Conservation (phyloP, 768 basidiomycete species). For the Rhizopogon roseolus region DNA sequence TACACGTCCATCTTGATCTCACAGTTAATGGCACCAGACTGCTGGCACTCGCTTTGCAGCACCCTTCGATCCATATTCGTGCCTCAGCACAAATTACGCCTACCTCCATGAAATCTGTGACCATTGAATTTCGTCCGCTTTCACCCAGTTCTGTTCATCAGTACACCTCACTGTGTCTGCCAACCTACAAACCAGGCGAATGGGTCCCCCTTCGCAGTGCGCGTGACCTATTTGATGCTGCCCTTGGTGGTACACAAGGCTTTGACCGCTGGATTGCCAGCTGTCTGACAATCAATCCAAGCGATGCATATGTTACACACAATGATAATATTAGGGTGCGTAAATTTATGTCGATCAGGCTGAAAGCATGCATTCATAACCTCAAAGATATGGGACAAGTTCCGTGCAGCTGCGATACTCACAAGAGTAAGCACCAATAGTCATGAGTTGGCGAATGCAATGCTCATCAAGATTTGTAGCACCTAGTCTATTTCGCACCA, state of each 20-base stretch:
- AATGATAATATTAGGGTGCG: conserved; percentile 63
- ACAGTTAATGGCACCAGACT: conserved; percentile 54
- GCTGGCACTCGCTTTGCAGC: conserved; percentile 47
- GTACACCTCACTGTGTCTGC: conserved; percentile 28
- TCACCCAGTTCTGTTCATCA: conserved; percentile 20
- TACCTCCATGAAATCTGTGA: conserved; percentile 34
- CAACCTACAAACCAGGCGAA: conserved; percentile 34
- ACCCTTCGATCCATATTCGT: conserved; percentile 60
- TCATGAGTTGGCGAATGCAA: neutral
- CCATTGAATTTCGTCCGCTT: conserved; percentile 53
- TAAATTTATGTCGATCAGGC: neutral
- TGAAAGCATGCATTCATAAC: neutral
- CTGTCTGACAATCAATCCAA: conserved; percentile 61
- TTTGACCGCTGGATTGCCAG: conserved; percentile 66
- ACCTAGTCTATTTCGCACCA: conserved; percentile 44
- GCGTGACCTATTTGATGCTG: conserved; percentile 42
- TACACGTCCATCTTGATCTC: conserved; percentile 75
- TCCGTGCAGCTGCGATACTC: conserved; percentile 48
- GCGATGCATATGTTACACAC: conserved; percentile 68
- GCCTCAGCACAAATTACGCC: conserved; percentile 34
- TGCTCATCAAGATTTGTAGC: conserved; percentile 16
- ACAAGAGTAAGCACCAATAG: conserved; percentile 34
- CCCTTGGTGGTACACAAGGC: conserved; percentile 55
- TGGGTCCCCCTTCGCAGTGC: conserved; percentile 59
- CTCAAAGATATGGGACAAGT: conserved; percentile 72